Evolutionary conservation across 495 filamentous ascomycete species (phyloP).

Genomic region (Lasiosphaeriaceae sp.): DNA sequence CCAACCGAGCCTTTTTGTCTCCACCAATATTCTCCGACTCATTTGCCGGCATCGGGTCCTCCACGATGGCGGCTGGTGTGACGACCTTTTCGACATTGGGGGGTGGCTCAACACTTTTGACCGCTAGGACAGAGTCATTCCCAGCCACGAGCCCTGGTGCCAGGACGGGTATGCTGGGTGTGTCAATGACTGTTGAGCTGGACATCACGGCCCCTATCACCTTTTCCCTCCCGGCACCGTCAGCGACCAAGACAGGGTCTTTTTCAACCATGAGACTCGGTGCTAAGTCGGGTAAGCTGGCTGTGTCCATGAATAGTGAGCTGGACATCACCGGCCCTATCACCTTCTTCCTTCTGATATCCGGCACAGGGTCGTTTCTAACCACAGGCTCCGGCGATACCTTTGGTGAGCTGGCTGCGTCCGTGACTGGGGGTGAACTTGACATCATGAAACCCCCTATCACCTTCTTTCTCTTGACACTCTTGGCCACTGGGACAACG

Average conservation of each 20-base stretch:
- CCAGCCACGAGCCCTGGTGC: not conserved
- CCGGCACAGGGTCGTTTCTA: too few relatives aligned
- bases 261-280: too few relatives aligned
- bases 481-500: too few relatives aligned
- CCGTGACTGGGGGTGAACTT: not conserved
- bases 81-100: not conserved
- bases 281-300: too few relatives aligned
- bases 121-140: too few relatives aligned
- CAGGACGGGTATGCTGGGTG: not conserved
- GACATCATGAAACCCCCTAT: too few relatives aligned
- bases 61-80: not conserved
- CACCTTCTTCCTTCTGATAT: slow-evolving; percentile 41
- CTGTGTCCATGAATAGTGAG: not conserved
- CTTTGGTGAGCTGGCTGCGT: not conserved
- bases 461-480: too few relatives aligned
- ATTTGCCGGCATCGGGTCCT: not conserved
- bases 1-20: not conserved
- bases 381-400: not conserved
- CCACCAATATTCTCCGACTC: not conserved
- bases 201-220: too few relatives aligned
- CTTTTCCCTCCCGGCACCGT: too few relatives aligned
- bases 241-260: too few relatives aligned
- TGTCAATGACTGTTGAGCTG: not conserved
- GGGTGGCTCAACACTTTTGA: not conserved
- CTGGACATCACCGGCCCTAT: slow-evolving; percentile 33